Percentiles rank a stretch among this genome's conserved stretches.
Evolutionary conservation across 345 rosid genomes (phyloP).

Genomic region (Brassica juncea): DNA sequence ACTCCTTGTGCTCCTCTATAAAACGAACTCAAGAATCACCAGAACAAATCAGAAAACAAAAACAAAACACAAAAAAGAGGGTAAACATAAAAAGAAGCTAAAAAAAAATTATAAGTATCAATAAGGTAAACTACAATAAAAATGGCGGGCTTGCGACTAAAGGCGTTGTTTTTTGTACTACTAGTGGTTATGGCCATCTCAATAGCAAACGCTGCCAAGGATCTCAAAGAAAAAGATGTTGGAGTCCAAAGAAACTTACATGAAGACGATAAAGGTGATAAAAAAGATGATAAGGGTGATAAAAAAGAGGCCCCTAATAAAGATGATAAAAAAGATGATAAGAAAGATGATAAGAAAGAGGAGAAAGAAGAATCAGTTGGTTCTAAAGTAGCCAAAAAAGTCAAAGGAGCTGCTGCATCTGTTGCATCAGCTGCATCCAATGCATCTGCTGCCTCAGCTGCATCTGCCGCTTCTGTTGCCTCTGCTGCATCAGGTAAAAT

Average conservation of each 20-base stretch:
- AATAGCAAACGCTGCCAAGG: slow-evolving; percentile 3
- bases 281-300: neutral
- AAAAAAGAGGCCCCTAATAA: neutral
- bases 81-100: neutral
- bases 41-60: slow-evolving; percentile 1
- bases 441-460: neutral
- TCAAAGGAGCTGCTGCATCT: neutral
- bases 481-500: neutral
- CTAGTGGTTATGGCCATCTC: slow-evolving; percentile 17
- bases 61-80: neutral
- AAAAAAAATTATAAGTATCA: neutral
- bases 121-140: neutral
- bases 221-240: neutral
- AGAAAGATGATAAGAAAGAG: neutral
- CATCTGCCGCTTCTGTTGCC: neutral
- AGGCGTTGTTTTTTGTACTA: neutral
- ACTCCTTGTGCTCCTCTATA: slow-evolving; percentile 14
- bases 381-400: neutral
- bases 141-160: slow-evolving; percentile 24
- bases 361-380: neutral
- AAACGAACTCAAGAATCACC: neutral
- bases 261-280: neutral
- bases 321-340: neutral
- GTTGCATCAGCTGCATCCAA: neutral
- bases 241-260: neutral